Conservation (phyloP, 1,139 yeast genomes). For the Meyerozyma smithsonii region DNA sequence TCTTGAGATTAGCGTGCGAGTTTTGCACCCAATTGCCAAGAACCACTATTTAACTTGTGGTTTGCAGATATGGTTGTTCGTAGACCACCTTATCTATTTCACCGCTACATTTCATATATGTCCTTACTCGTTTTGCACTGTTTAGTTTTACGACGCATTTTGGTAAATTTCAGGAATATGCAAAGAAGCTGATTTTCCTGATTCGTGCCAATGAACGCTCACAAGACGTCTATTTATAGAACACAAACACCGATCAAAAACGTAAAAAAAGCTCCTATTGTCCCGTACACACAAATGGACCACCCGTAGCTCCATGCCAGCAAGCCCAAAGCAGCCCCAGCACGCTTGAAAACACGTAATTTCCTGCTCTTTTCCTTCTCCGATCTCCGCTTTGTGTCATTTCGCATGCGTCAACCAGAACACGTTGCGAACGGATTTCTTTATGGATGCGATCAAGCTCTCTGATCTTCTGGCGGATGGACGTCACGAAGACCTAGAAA, state of each 20-base stretch:
- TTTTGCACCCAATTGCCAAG: no score
- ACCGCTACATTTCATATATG: no score
- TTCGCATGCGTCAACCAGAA: neutral
- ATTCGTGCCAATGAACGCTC: neutral
- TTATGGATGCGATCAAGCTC: constrained; percentile 2
- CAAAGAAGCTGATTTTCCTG: neutral
- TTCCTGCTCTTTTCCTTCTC: no score
- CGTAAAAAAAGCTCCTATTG: neutral
- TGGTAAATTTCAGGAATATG: constrained; percentile 6
- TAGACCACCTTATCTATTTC: neutral
- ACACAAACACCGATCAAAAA: neutral
- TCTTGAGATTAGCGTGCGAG: no score
- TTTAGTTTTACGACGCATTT: no score
- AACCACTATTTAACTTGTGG: no score
- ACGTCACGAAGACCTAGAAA: neutral
- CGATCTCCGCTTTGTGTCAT: constrained; percentile 1
- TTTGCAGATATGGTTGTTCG: no score
- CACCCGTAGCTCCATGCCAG: neutral
- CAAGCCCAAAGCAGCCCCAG: neutral
- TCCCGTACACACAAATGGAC: no score
- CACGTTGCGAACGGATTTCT: constrained; percentile 1
- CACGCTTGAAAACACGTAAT: no score
- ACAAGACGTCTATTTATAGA: neutral
- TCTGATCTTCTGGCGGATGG: constrained; percentile 1
- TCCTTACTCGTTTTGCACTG: no score